phyloP scores from a whole-genome alignment of 2,329 filamentous ascomycete species.

The Colletotrichum navitas region DNA sequence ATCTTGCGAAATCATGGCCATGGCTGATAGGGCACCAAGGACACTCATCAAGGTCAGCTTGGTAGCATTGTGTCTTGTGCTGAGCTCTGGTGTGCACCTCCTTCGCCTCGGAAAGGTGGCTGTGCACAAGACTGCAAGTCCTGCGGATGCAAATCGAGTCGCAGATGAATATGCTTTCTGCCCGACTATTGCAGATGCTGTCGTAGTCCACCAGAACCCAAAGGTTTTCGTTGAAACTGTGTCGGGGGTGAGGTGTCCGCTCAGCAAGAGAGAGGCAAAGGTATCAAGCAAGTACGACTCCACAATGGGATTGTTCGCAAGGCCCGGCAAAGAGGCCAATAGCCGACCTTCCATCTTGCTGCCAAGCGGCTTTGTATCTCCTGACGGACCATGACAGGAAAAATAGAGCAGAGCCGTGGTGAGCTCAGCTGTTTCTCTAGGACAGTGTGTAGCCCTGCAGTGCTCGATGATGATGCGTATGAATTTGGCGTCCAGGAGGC shows the following conservation, averaged over 20 bases:
- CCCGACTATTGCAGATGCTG: constrained; percentile 24
- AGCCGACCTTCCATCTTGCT: background rate
- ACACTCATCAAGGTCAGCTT: constrained; percentile 47
- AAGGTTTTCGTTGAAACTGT: constrained; percentile 18
- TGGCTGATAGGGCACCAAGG: constrained; percentile 48
- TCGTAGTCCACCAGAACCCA: constrained; percentile 27
- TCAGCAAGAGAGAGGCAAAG: constrained; percentile 17
- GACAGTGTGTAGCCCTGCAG: constrained; percentile 53
- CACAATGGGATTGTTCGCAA: constrained; percentile 1
- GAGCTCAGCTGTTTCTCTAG: constrained; percentile 57
- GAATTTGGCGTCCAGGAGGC: constrained; percentile 57
- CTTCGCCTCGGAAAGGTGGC: constrained; percentile 1
- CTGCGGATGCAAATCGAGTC: constrained; percentile 22
- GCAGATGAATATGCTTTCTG: constrained; percentile 16
- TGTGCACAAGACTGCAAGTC: constrained; percentile 18
- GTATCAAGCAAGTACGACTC: constrained; percentile 12
- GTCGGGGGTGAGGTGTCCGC: background rate
- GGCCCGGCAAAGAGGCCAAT: constrained; percentile 52
- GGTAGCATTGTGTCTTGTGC: constrained; percentile 3
- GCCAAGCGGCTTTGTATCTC: background rate
- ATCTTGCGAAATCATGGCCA: constrained; percentile 42
- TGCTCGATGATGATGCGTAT: constrained; percentile 57
- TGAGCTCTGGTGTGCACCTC: background rate
- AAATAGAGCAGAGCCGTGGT: constrained; percentile 52
- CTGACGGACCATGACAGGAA: constrained; percentile 51